Conservation (phyloP, 2,329 filamentous ascomycete species). For the Sordariomycetes sp. region DNA sequence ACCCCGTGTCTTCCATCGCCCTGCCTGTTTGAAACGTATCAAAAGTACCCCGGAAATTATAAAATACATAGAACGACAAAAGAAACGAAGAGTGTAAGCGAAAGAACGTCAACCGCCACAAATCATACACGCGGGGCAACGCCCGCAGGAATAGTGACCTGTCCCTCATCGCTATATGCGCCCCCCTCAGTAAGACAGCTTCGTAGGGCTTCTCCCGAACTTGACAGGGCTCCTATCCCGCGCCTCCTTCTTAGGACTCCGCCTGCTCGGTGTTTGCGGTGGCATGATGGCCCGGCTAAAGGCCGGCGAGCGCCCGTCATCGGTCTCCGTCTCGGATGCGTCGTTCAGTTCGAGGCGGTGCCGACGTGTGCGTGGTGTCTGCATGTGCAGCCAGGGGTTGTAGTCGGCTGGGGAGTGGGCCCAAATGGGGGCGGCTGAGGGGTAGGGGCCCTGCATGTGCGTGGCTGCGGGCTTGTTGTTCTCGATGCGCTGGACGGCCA, state of each 20-base stretch:
- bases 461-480: not conserved
- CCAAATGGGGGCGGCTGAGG: not conserved
- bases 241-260: conserved; percentile 33
- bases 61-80: not conserved
- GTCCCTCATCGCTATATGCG: too few relatives aligned
- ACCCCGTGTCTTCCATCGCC: not conserved
- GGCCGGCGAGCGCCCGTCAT: conserved; percentile 9
- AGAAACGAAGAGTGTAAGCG: not conserved
- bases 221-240: not conserved
- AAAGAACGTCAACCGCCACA: not conserved
- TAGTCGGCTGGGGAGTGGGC: not conserved
- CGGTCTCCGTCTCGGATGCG: conserved; percentile 32
- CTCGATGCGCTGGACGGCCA: conserved; percentile 10
- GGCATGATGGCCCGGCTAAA: conserved; percentile 16
- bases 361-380: conserved; percentile 31
- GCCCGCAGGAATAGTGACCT: not conserved
- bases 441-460: not conserved
- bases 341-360: conserved; percentile 23
- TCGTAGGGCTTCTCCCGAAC: not conserved
- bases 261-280: conserved; percentile 31
- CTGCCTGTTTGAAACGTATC: not conserved
- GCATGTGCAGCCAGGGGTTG: conserved; percentile 27
- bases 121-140: not conserved
- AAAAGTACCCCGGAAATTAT: not conserved
- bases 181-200: not conserved